These are phyloP conservation scores for Aspergillus sp. DNA, from an alignment of 2,329 filamentous ascomycete species.

Conservation along the genomic window DNA sequence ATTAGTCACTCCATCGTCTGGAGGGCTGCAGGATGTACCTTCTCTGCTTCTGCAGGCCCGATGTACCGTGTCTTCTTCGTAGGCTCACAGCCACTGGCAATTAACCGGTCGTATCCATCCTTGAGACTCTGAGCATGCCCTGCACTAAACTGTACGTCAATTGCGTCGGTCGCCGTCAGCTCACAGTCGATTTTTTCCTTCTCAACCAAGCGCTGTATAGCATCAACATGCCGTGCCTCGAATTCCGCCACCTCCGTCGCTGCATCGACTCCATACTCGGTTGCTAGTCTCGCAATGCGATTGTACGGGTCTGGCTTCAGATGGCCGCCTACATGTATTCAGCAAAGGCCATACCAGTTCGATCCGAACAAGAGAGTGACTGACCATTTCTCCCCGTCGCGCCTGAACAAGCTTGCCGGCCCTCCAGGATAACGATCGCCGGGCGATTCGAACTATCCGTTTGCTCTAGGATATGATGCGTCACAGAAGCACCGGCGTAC, in stretches of 20 bases:
- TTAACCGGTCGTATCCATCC: slow-evolving; percentile 22
- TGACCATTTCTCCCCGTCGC: slow-evolving; percentile 45
- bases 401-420: slow-evolving; percentile 42
- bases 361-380: not conserved
- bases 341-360: not conserved
- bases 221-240: slow-evolving; percentile 41
- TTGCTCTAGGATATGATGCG: slow-evolving; percentile 40
- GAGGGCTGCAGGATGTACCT: slow-evolving; percentile 6
- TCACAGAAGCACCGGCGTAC: slow-evolving; percentile 43
- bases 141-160: slow-evolving; percentile 40
- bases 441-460: not conserved
- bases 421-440: slow-evolving; percentile 41
- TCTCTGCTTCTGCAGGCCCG: slow-evolving; percentile 25
- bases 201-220: slow-evolving; percentile 40
- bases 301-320: slow-evolving; percentile 45
- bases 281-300: slow-evolving; percentile 31
- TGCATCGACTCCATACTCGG: slow-evolving; percentile 34
- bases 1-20: not conserved
- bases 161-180: slow-evolving; percentile 37
- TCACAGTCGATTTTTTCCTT: slow-evolving; percentile 46
- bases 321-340: slow-evolving; percentile 34
- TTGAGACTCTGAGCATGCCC: slow-evolving; percentile 32
- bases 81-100: slow-evolving; percentile 20
- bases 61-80: slow-evolving; percentile 25
- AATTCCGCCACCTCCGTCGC: slow-evolving; percentile 41